Conservation (phyloP, 192 early-diverging fungal genomes). For the Linnemannia zychae region DNA sequence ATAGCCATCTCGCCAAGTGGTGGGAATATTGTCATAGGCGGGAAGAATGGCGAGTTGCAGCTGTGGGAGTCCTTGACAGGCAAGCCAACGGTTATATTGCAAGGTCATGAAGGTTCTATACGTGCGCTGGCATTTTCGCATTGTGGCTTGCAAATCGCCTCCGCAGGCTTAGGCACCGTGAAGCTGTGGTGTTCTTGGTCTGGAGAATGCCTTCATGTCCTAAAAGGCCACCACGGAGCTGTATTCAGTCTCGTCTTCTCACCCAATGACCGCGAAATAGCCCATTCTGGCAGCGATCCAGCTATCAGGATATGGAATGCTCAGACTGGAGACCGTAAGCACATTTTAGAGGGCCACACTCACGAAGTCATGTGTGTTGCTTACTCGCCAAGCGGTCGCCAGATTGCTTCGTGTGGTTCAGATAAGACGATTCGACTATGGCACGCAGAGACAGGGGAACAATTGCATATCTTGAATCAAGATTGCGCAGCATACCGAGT, state of each 20-base stretch:
- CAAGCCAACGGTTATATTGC: not conserved
- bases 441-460: not conserved
- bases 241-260: not conserved
- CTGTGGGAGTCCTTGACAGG: not conserved
- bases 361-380: not conserved
- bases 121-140: not conserved
- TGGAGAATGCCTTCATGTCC: too few relatives aligned
- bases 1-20: not conserved
- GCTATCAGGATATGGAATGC: not conserved
- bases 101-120: not conserved
- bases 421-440: constrained; percentile 13
- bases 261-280: not conserved
- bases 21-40: not conserved
- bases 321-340: not conserved
- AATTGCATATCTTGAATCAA: too few relatives aligned
- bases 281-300: not conserved
- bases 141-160: not conserved
- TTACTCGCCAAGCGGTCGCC: not conserved
- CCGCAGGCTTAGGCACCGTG: not conserved
- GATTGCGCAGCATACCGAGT: too few relatives aligned
- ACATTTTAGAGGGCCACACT: not conserved
- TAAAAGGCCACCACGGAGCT: too few relatives aligned
- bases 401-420: not conserved
- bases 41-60: not conserved
- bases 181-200: not conserved